phyloP scores from a whole-genome alignment of 768 basidiomycete species.

The Mycena chlorophos region DNA sequence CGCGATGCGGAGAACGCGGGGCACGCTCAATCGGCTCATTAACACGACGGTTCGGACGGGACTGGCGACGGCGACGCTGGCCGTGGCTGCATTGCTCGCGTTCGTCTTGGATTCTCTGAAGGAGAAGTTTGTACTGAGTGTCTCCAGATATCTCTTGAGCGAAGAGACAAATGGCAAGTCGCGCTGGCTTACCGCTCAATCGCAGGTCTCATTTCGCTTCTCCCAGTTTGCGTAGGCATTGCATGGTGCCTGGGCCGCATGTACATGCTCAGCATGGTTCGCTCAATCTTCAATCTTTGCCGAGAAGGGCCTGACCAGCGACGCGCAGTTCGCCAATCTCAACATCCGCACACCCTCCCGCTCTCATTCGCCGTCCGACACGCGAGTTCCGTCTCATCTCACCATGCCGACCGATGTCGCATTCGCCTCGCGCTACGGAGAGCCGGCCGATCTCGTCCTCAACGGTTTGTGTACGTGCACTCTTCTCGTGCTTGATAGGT shows the following conservation, averaged over 20 bases:
- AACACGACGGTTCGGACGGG: background rate
- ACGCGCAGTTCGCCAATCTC: background rate
- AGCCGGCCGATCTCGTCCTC: too few relatives aligned
- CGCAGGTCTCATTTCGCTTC: background rate
- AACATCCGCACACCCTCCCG: background rate
- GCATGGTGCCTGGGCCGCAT: background rate
- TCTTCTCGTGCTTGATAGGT: too few relatives aligned
- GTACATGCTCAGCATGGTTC: constrained; percentile 3
- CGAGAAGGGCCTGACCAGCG: background rate
- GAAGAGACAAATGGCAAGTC: background rate
- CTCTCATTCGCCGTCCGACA: background rate
- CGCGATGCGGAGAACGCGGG: background rate
- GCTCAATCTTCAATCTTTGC: background rate
- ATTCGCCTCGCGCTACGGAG: too few relatives aligned
- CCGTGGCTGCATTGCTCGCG: background rate
- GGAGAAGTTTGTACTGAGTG: background rate
- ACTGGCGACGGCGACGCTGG: background rate
- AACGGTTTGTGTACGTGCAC: too few relatives aligned
- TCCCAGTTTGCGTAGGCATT: background rate
- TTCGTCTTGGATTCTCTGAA: background rate
- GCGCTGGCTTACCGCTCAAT: background rate
- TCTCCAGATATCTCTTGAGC: background rate
- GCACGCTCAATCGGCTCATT: background rate
- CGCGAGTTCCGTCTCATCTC: background rate
- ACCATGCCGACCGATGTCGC: background rate